These are phyloP conservation scores for Phaeosphaeriaceae sp. DNA, from an alignment of 2,329 filamentous ascomycete genomes.

Conservation along the genomic window DNA sequence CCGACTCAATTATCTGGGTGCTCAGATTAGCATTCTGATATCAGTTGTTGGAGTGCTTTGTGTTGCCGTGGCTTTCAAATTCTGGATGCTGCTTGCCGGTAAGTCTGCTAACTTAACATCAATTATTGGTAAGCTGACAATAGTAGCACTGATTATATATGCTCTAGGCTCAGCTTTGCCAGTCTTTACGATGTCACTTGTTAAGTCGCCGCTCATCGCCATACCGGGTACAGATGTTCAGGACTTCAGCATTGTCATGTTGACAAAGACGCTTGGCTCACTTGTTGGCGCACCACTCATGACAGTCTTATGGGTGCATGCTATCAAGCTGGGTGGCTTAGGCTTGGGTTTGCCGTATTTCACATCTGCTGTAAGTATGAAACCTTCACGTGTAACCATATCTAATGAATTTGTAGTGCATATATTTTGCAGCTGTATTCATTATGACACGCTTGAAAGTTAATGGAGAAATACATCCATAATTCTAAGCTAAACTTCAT, in stretches of 20 bases:
- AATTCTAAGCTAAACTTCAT: slow-evolving; percentile 6
- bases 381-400: background rate
- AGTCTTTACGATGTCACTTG: slow-evolving; percentile 48
- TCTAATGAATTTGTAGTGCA: slow-evolving; percentile 10
- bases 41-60: slow-evolving; percentile 44
- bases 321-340: slow-evolving; percentile 41
- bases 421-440: slow-evolving; percentile 15
- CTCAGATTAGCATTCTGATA: slow-evolving; percentile 38
- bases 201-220: slow-evolving; percentile 43
- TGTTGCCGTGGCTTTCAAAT: slow-evolving; percentile 38
- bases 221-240: slow-evolving; percentile 34
- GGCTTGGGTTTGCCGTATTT: slow-evolving; percentile 46
- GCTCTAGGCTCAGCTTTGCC: slow-evolving; percentile 48
- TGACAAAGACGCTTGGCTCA: slow-evolving; percentile 45
- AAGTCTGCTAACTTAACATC: too few relatives aligned
- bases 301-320: slow-evolving; percentile 45
- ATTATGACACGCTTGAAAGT: slow-evolving; percentile 10
- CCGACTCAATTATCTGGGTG: slow-evolving; percentile 40
- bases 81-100: slow-evolving; percentile 44
- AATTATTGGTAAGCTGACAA: slow-evolving; percentile 4
- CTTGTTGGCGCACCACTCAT: slow-evolving; percentile 47
- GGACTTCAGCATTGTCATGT: slow-evolving; percentile 48
- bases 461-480: too few relatives aligned
- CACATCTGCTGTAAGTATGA: slow-evolving; percentile 39
- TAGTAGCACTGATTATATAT: slow-evolving; percentile 44